Evolutionary conservation across 202 grass and related monocot species (phyloP).

Genomic region (Schoenoplectus tabernaemontani): DNA sequence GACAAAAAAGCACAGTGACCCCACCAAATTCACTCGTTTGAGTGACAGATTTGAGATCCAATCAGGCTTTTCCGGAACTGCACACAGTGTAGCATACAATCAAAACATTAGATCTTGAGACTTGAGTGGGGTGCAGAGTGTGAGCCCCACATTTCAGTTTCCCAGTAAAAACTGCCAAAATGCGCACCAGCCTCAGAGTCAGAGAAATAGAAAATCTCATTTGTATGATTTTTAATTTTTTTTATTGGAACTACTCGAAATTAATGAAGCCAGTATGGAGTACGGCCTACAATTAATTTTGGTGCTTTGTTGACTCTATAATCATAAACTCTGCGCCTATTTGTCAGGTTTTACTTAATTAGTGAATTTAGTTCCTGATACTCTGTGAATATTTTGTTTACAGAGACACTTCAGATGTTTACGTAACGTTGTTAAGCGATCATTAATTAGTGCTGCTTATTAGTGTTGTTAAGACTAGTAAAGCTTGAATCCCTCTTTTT

Average conservation of each 20-base stretch:
- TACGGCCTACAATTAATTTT: not conserved
- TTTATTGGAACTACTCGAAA: not conserved
- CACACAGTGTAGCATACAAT: not conserved
- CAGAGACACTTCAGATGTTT: slow-evolving; percentile 15
- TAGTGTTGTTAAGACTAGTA: too few relatives aligned
- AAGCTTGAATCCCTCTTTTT: not conserved
- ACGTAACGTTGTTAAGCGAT: not conserved
- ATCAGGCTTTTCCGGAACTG: not conserved
- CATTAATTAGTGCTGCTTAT: too few relatives aligned
- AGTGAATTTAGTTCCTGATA: too few relatives aligned
- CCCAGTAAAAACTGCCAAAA: not conserved
- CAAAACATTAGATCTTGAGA: not conserved
- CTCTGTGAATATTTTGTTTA: not conserved
- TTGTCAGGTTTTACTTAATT: not conserved
- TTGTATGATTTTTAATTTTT: not conserved
- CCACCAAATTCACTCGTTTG: too few relatives aligned
- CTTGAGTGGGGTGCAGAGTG: not conserved
- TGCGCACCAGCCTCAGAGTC: not conserved
- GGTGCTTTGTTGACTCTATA: not conserved
- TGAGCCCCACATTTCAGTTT: not conserved
- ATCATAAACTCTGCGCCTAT: not conserved
- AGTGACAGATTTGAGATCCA: not conserved
- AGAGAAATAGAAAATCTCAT: not conserved
- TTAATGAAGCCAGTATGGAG: too few relatives aligned
- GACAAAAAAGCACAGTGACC: too few relatives aligned